phyloP scores from a whole-genome alignment of 2,329 filamentous ascomycete species.

The Cladobotryum mycophilum region DNA sequence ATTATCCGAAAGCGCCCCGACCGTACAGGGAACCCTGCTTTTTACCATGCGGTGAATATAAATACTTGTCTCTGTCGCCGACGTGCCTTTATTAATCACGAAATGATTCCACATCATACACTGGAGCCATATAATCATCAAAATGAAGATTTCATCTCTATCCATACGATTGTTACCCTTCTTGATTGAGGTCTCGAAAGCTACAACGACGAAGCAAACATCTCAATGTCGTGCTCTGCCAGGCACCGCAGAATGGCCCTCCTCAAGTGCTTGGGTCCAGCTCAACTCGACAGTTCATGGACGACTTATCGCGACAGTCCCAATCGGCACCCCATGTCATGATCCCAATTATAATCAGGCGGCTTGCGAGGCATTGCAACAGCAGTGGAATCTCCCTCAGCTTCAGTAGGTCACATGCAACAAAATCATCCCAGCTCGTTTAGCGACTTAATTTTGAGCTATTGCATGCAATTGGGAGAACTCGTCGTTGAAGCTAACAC shows the following conservation, averaged over 20 bases:
- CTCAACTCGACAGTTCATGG: conserved; percentile 48
- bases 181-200: too few relatives aligned
- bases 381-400: conserved; percentile 38
- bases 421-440: not conserved
- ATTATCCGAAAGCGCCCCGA: too few relatives aligned
- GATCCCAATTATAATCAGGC: conserved; percentile 40
- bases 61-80: too few relatives aligned
- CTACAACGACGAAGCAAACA: too few relatives aligned
- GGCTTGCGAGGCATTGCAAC: conserved; percentile 36
- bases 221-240: too few relatives aligned
- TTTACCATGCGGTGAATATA: too few relatives aligned
- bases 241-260: conserved; percentile 37
- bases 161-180: too few relatives aligned
- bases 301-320: conserved; percentile 42
- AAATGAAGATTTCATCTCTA: too few relatives aligned
- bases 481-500: not conserved
- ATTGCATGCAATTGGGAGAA: not conserved
- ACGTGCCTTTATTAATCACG: too few relatives aligned
- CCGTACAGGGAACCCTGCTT: too few relatives aligned
- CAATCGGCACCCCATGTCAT: conserved; percentile 46
- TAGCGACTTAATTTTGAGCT: not conserved
- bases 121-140: too few relatives aligned
- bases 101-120: too few relatives aligned
- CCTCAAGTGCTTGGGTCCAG: conserved; percentile 32
- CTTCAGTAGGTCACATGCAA: conserved; percentile 35